Conservation (phyloP, 1,139 yeast species). For the Candida dubliniensis region DNA sequence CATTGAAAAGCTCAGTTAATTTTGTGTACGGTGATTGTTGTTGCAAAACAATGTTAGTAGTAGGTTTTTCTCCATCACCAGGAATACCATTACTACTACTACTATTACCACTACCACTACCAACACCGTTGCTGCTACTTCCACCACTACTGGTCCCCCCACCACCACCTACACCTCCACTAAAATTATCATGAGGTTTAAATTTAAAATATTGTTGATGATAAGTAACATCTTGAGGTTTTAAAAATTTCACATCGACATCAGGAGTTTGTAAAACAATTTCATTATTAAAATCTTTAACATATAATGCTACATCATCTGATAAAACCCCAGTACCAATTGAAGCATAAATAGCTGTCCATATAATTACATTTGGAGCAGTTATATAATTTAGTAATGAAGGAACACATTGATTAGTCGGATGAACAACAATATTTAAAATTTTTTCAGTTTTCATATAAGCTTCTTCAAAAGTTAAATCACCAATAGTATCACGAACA, state of each 20-base stretch:
- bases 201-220: constrained; percentile 39
- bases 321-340: constrained; percentile 68
- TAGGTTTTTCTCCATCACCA: neutral
- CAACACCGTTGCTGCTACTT: too few relatives aligned
- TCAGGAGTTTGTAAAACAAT: constrained; percentile 46
- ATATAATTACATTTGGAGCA: constrained; percentile 88
- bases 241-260: constrained; percentile 35
- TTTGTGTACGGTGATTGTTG: constrained; percentile 76
- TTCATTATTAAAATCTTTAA: constrained; percentile 65
- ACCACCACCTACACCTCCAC: too few relatives aligned
- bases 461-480: constrained; percentile 91
- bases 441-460: constrained; percentile 81
- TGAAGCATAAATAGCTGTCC: constrained; percentile 81
- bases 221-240: constrained; percentile 50
- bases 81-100: too few relatives aligned
- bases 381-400: constrained; percentile 84
- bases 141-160: too few relatives aligned
- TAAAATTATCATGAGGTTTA: constrained; percentile 16
- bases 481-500: constrained; percentile 76
- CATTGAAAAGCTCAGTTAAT: constrained; percentile 88
- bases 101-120: too few relatives aligned
- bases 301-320: constrained; percentile 61
- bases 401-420: constrained; percentile 72
- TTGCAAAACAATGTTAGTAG: constrained; percentile 20
- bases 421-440: constrained; percentile 85